Base-by-base conservation (phyloP, 140 eudicot species). In the Erigeron philadelphicus region DNA sequence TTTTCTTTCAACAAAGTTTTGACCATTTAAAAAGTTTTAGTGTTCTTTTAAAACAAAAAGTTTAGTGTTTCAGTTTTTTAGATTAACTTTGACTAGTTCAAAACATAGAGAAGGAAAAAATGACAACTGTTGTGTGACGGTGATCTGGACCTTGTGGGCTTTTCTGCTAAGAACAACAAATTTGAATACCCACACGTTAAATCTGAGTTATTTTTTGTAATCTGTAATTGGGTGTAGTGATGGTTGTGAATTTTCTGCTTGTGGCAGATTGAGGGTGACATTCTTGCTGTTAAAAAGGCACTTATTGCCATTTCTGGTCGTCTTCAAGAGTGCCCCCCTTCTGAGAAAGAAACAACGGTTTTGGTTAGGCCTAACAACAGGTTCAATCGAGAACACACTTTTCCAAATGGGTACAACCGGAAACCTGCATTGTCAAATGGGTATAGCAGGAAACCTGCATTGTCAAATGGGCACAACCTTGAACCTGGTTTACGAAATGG, bases 251-350 rank as follows among this genome's bases (percentile, higher is more conserved):
- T 75, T 47, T 21, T 35, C 8, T 45, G 11, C 0, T 38, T 73
- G 19, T 61, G 48, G 61, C 88, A 90, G 97, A 84, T 90, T 66
- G 88, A 83, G 61, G 97, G 97, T 15, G 78, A 70, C 61, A 21
- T 78, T 66, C 8, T 78, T 57, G 84, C 85, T 10, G 79, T 87
- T 48, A 90, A 82, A 70, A 87, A 75, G 81, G 97, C 94, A 41
- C 90, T 90, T 61, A 53, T 87, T 70, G 86, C 82, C 0, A 83
- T 90, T 12, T 40, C 85, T 68, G 64, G 85, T 23, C 65, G 85
- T 53, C 81, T 90, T 75, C 97, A 90, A 85, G 88, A 87, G 71
- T 70, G 85, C 59, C 79, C 79, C 31, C 75, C 69, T 61, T 18
- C 18, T 64, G 87, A 84, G 11, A 79, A 66, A 71, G 11, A 79